Evolutionary conservation across 805 yeast species (phyloP).

Genomic region (Pichia membranifaciens): DNA sequence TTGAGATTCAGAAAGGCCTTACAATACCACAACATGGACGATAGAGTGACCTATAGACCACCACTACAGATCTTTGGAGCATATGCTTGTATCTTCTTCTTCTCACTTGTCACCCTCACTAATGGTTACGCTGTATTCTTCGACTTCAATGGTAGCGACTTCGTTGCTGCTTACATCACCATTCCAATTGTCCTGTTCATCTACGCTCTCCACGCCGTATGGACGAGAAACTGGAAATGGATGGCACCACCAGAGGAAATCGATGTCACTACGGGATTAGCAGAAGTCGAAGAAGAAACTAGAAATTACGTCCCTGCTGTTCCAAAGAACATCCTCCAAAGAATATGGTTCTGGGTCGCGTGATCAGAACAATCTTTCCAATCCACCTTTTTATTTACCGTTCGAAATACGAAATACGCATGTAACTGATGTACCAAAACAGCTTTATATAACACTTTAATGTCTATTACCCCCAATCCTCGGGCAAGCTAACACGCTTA

Average conservation of each 20-base stretch:
- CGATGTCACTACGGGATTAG: slow-evolving; percentile 57
- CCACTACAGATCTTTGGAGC: slow-evolving; percentile 53
- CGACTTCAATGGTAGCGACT: slow-evolving; percentile 47
- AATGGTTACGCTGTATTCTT: slow-evolving; percentile 70
- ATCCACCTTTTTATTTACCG: not conserved
- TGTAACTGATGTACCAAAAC: too few species aligned
- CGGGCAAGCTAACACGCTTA: too few species aligned
- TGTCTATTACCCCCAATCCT: too few species aligned
- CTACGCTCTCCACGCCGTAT: slow-evolving; percentile 53
- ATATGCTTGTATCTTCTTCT: slow-evolving; percentile 42
- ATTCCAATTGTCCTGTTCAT: slow-evolving; percentile 49
- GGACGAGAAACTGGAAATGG: slow-evolving; percentile 40
- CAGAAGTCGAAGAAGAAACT: slow-evolving; percentile 60
- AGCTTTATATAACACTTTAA: too few species aligned
- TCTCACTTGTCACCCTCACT: slow-evolving; percentile 50
- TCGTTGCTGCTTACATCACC: slow-evolving; percentile 69
- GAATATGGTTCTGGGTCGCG: slow-evolving; percentile 45
- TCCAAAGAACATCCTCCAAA: slow-evolving; percentile 38
- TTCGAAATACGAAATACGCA: not conserved
- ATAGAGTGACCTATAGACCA: slow-evolving; percentile 55
- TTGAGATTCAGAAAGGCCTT: slow-evolving; percentile 63
- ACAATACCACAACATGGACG: slow-evolving; percentile 42
- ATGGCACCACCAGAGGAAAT: slow-evolving; percentile 49
- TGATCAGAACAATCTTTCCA: slow-evolving; percentile 2
- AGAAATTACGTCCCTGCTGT: slow-evolving; percentile 27